Evolutionary conservation across 495 filamentous ascomycete species (phyloP), one percentile per base, ranked within the genome.

Genomic region (Trichoderma asperelloides): DNA sequence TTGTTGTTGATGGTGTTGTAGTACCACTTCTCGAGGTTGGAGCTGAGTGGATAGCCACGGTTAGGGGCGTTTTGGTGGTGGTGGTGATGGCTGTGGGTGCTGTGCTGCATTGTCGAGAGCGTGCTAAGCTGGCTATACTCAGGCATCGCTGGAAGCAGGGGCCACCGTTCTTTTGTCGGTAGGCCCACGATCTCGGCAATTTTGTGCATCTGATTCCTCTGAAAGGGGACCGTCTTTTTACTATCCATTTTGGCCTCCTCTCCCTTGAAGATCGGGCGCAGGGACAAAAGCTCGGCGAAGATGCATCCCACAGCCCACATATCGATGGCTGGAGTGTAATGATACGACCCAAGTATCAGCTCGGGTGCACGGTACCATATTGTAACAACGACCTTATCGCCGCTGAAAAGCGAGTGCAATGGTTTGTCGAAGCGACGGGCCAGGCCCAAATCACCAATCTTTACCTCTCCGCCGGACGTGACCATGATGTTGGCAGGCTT

Each of bases 401-500:
- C 95, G 45, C 84, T 89, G 80, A 91, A 99, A 5, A 99, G 86
- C 0, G 89, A 90, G 70, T 96, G 90, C 11, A 97, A 80, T 0
- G 95, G 95, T 71, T 97, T 96, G 78, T 95, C 89, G 78, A 97
- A 98, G 3, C 98, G 81, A 15, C 95, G 88, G 0, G 94, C 94
- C 2, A 98, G 84, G 9, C 94, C 94, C 7, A 98, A 81, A 76
- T 98, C 94, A 37, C 94, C 94, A 70, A 98, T 94, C 71, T 93
- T 92, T 70, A 98, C 92, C 66, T 91, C 90, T 18, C 94, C 94
- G 55, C 79, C 78, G 16, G 89, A 91, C 0, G 95, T 99, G 18
- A 99, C 95, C 86, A 99, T 96, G 75, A 99, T 99, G 72, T 99
- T 99, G 69, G 95, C 95, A 28, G 95, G 95, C 74, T 98, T 98